Conservation (phyloP, 345 rosid genomes). For the Passiflora organensis region DNA sequence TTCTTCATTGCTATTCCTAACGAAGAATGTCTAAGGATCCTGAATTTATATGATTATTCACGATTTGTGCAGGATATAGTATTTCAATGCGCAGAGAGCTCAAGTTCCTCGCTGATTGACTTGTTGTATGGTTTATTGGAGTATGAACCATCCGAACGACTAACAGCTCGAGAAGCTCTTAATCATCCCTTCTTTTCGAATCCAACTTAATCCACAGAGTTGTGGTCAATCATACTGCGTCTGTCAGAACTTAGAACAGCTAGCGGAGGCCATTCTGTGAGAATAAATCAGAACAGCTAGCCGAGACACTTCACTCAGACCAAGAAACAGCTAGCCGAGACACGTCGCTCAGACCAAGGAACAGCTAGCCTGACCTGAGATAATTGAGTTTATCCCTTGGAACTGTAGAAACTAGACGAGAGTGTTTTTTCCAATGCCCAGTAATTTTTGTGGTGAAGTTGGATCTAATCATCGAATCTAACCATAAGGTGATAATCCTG, state of each 20-base stretch:
- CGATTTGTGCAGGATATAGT: conserved; percentile 48
- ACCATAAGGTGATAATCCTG: too few species aligned
- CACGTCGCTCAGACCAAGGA: too few species aligned
- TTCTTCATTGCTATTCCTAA: neutral
- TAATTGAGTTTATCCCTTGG: too few species aligned
- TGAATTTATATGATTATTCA: neutral
- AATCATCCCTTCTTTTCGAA: conserved; percentile 58
- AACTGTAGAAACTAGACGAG: too few species aligned
- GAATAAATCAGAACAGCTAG: too few species aligned
- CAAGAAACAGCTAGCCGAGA: too few species aligned
- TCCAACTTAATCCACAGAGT: conserved; percentile 17
- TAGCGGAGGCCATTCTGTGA: too few species aligned
- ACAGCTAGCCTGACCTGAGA: too few species aligned
- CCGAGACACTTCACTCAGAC: too few species aligned
- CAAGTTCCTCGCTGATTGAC: conserved; percentile 41
- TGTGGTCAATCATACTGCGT: neutral
- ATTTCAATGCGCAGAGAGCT: conserved; percentile 39
- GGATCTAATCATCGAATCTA: too few species aligned
- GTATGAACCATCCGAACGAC: conserved; percentile 67
- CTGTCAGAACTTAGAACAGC: neutral
- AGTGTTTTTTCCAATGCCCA: too few species aligned
- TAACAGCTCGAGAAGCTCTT: conserved; percentile 65
- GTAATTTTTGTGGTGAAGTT: too few species aligned
- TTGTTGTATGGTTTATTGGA: conserved; percentile 54
- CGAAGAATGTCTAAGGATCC: neutral